Conservation (phyloP, 352 stramenopile species). For the Phytophthora palmivora region DNA sequence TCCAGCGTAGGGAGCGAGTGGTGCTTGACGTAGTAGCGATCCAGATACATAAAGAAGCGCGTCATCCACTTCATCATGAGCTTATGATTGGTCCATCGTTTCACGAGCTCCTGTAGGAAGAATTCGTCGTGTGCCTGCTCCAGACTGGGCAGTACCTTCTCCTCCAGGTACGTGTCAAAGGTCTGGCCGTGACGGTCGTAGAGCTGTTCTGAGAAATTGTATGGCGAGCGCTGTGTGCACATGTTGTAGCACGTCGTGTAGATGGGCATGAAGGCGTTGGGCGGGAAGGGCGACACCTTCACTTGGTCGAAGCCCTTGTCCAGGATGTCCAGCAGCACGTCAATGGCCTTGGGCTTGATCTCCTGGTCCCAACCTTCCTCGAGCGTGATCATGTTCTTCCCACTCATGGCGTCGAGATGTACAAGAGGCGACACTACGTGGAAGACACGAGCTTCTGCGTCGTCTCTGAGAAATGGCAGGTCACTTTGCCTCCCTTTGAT, state of each 20-base stretch:
- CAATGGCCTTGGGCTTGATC: slow-evolving; percentile 91
- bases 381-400: slow-evolving; percentile 84
- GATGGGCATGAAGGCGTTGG: slow-evolving; percentile 90
- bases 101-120: slow-evolving; percentile 97
- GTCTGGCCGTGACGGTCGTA: slow-evolving; percentile 97
- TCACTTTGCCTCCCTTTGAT: slow-evolving; percentile 20
- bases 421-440: neutral
- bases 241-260: slow-evolving; percentile 98
- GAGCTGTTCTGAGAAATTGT: slow-evolving; percentile 99
- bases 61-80: slow-evolving; percentile 99
- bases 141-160: slow-evolving; percentile 91
- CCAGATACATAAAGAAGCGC: slow-evolving; percentile 99
- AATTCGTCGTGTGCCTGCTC: slow-evolving; percentile 93
- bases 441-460: neutral
- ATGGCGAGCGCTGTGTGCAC: slow-evolving; percentile 99
- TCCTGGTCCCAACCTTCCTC: slow-evolving; percentile 89
- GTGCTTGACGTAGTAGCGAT: slow-evolving; percentile 98
- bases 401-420: slow-evolving; percentile 55
- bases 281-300: slow-evolving; percentile 80
- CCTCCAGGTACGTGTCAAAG: slow-evolving; percentile 88
- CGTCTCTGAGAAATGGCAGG: slow-evolving; percentile 10
- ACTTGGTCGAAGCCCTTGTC: slow-evolving; percentile 89
- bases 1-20: slow-evolving; percentile 96
- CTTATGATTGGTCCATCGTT: slow-evolving; percentile 99
- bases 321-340: slow-evolving; percentile 87